Evolutionary conservation across 139 green algal genomes (phyloP).

Genomic region (Chlamydomonas asymmetrica): DNA sequence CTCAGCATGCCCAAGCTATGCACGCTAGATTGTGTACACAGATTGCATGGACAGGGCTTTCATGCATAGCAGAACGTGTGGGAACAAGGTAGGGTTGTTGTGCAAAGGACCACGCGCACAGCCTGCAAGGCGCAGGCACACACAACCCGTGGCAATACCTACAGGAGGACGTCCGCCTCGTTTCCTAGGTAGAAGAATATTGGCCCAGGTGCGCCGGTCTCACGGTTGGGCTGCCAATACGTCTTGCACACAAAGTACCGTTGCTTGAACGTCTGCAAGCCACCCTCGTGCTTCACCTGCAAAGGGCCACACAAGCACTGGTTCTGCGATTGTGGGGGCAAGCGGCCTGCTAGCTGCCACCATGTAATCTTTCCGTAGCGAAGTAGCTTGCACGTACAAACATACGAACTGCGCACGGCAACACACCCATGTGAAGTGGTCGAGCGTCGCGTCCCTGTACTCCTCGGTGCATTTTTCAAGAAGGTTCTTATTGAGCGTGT

Average conservation of each 20-base stretch:
- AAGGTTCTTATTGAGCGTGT: constrained; percentile 25
- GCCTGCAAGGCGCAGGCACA: too few relatives aligned
- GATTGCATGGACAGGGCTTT: too few relatives aligned
- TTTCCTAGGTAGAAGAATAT: constrained; percentile 93
- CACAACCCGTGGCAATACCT: too few relatives aligned
- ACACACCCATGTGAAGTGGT: constrained; percentile 67
- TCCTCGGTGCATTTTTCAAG: constrained; percentile 47
- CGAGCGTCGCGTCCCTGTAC: constrained; percentile 61
- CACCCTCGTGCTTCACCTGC: constrained; percentile 1
- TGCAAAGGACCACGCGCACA: too few relatives aligned
- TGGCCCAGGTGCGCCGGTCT: constrained; percentile 21
- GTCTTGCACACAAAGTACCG: constrained; percentile 80
- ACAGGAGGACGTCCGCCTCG: constrained; percentile 82
- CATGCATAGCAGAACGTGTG: neutral
- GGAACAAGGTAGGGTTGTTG: neutral
- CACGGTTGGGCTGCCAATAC: constrained; percentile 45
- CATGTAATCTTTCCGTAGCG: neutral
- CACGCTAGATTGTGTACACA: too few relatives aligned
- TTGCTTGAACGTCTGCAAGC: constrained; percentile 62
- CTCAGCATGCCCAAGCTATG: too few relatives aligned
- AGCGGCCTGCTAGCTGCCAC: neutral
- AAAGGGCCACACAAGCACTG: neutral
- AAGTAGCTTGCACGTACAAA: neutral
- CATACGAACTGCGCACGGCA: neutral
- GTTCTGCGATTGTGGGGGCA: neutral